Base-by-base conservation (phyloP, 768 basidiomycete genomes). In the Hericium erinaceus region DNA sequence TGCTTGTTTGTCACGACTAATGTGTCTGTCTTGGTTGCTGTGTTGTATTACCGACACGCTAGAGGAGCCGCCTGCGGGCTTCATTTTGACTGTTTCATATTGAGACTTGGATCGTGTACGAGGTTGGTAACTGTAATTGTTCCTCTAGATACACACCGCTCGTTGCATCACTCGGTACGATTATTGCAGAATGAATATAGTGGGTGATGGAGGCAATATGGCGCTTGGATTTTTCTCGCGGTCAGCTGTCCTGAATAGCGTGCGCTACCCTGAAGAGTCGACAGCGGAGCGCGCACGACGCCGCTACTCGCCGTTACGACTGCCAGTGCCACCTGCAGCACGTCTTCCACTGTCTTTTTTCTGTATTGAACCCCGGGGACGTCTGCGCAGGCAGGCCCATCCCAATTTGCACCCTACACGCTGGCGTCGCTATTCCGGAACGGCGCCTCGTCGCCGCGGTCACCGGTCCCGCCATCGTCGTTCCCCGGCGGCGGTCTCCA, bases 391-490 rank as follows among this genome's bases (percentile, higher is more conserved):
- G 33, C 33, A 33, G 33, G 33, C 33, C 33, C 33, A 10, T 33
- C 33, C 33, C 33, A 33, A 33, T 1, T 8, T 33, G 1, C 33
- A 33, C 33, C 33, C 33, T 33, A 33, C 82, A 82, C 71, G 69
- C 81, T 85, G 84, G 84, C 84, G 64, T 83, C 80, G 57, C 72
- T 87, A 72, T 83, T 85, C 67, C 81, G 77, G 61, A 75, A 78
- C 38, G 28, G 60, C 20, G 50, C 52, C 44, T 67, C 71, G 52
- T 63, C 77, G 48, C 73, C 77, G 59, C 72, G 77, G 63, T 70
- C 75, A 49, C 69, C 74, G 57, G 71, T 71, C 46, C 75, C 77
- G 48, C 72, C 78, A 7, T 69, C 78, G 4, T 69, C 81, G 4
- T 84, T 78, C 61, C 73, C 79, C 4, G 58, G 71, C 15, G 12